phyloP scores from a whole-genome alignment of 2,329 filamentous ascomycete genomes.

The Pseudogymnoascus sp. region DNA sequence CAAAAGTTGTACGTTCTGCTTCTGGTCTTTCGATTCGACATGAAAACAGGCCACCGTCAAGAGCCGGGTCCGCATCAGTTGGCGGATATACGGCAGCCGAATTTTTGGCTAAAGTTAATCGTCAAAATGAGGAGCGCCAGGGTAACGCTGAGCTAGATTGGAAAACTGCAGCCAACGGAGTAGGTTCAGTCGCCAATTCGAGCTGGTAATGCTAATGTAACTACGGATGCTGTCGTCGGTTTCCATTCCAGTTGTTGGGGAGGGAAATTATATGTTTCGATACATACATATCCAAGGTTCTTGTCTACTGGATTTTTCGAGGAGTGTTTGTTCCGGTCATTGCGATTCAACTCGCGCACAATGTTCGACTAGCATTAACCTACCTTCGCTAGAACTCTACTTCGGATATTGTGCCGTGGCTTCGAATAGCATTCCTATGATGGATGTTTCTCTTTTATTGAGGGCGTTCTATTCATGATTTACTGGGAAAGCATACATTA shows the following conservation, averaged over 20 bases:
- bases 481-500: slow-evolving; percentile 6
- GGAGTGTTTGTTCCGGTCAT: background rate
- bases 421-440: background rate
- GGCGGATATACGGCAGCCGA: background rate
- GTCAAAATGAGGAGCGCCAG: background rate
- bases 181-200: background rate
- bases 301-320: background rate
- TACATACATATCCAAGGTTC: slow-evolving; percentile 2
- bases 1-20: background rate
- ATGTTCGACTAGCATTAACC: background rate
- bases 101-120: slow-evolving; percentile 1
- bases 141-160: background rate
- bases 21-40: background rate
- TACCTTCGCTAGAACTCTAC: background rate
- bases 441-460: background rate
- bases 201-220: background rate
- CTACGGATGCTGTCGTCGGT: background rate
- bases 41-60: background rate
- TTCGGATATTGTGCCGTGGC: background rate
- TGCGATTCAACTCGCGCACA: background rate
- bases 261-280: background rate
- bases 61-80: background rate
- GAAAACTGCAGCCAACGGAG: background rate
- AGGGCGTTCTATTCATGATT: slow-evolving; percentile 3
- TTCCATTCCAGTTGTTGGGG: background rate